Evolutionary conservation across 2,329 filamentous ascomycete species (phyloP).

Genomic region (Rhynchosporium secalis): DNA sequence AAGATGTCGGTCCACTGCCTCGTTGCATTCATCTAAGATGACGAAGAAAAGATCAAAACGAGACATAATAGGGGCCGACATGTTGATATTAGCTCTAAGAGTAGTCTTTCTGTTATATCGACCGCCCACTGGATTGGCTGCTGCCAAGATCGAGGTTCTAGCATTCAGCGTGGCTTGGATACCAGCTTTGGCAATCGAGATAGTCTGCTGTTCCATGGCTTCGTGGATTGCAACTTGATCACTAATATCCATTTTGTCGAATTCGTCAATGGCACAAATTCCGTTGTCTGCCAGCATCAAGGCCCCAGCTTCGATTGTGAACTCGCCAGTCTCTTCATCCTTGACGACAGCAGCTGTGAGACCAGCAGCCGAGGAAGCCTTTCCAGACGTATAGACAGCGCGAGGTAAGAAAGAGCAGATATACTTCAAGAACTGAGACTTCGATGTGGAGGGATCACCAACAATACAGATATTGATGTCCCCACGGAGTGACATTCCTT

Average conservation of each 20-base stretch:
- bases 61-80: slow-evolving; percentile 98
- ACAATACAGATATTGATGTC: slow-evolving; percentile 99
- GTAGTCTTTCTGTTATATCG: slow-evolving; percentile 98
- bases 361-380: slow-evolving; percentile 95
- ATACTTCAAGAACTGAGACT: slow-evolving; percentile 98
- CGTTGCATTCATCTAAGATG: slow-evolving; percentile 94
- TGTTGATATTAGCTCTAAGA: slow-evolving; percentile 92
- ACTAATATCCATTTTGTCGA: slow-evolving; percentile 98
- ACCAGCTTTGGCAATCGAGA: slow-evolving; percentile 96
- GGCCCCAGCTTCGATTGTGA: slow-evolving; percentile 96
- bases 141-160: slow-evolving; percentile 90
- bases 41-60: slow-evolving; percentile 99
- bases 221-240: slow-evolving; percentile 99
- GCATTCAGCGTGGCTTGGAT: slow-evolving; percentile 98
- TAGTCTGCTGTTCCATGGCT: slow-evolving; percentile 99
- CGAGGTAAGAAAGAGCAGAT: slow-evolving; percentile 95
- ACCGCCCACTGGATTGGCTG: slow-evolving; percentile 92
- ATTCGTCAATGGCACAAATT: slow-evolving; percentile 97
- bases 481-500: slow-evolving; percentile 93
- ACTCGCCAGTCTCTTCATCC: slow-evolving; percentile 97
- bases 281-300: slow-evolving; percentile 97
- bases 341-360: slow-evolving; percentile 96
- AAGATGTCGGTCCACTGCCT: slow-evolving; percentile 83
- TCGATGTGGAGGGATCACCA: slow-evolving; percentile 93
- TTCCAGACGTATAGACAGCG: slow-evolving; percentile 95